Evolutionary conservation across 352 stramenopile species (phyloP), one percentile per base, ranked within the genome.

Genomic region (Phytophthora pistaciae): DNA sequence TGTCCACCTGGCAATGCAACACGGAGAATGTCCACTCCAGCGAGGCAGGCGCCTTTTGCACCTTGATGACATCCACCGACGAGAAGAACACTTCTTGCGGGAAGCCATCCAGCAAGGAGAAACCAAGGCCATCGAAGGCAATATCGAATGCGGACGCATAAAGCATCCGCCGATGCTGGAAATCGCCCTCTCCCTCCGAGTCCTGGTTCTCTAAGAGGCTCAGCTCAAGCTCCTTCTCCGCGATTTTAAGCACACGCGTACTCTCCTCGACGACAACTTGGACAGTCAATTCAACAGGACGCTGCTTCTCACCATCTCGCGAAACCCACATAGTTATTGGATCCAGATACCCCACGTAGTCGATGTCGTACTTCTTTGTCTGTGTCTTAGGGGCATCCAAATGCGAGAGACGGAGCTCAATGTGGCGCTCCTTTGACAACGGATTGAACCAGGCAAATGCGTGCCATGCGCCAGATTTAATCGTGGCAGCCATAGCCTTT

Each of bases 361-460:
- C 87, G 56, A 96, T 90, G 58, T 96, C 90, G 57, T 91, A 92
- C 64, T 85, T 95, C 63, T 90, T 91, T 5, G 76, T 87, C 75
- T 87, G 90, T 48, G 66, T 25, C 52, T 85, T 88, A 6, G 75
- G 68, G 13, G 81, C 83, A 56, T 92, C 82, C 38, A 68, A 6
- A 70, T 95, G 88, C 16, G 76, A 80, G 9, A 93, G 55, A 14
- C 68, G 72, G 13, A 95, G 80, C 36, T 95, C 87, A 23, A 96
- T 70, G 23, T 93, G 79, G 33, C 89, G 90, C n/a, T 95, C 87
- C 58, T 94, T 95, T n/a, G 88, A 87, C 20, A 93, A 75, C 13
- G 88, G 88, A 25, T 95, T 91, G 64, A 93, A 87, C 90, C 90
- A 96, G 11, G 90, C 88, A 62, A 96, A 95, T 40, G 88, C 84